Conservation (phyloP, 1,139 yeast genomes). For the Kodamaea alishanica region DNA sequence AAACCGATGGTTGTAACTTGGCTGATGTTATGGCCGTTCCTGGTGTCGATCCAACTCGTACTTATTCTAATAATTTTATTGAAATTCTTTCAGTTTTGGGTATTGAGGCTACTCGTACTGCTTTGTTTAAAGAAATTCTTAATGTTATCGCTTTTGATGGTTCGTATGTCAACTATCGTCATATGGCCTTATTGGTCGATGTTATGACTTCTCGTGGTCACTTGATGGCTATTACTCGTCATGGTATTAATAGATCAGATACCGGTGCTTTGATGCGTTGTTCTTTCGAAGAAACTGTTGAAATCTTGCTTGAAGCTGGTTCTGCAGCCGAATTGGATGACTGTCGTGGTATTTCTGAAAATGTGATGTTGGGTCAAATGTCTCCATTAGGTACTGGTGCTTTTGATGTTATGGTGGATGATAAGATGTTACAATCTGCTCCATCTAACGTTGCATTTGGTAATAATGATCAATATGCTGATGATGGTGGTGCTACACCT, state of each 20-base stretch:
- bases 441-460: slow-evolving; percentile 51
- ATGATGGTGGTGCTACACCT: slow-evolving; percentile 92
- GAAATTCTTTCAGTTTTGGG: slow-evolving; percentile 94
- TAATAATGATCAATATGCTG: slow-evolving; percentile 27
- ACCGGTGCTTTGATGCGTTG: slow-evolving; percentile 99
- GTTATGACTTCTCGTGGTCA: slow-evolving; percentile 99
- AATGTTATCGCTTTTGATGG: slow-evolving; percentile 99
- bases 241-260: slow-evolving; percentile 97
- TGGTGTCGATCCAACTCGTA: slow-evolving; percentile 87
- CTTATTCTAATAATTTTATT: slow-evolving; percentile 93
- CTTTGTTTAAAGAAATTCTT: slow-evolving; percentile 87
- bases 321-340: slow-evolving; percentile 97
- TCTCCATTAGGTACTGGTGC: slow-evolving; percentile 99
- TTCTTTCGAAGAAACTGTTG: slow-evolving; percentile 98
- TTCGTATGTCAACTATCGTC: slow-evolving; percentile 98
- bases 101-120: slow-evolving; percentile 97
- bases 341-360: slow-evolving; percentile 97
- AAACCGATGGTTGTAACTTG: slow-evolving; percentile 96
- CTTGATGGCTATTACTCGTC: slow-evolving; percentile 98
- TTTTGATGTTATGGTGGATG: slow-evolving; percentile 93
- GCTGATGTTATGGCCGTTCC: slow-evolving; percentile 94
- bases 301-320: slow-evolving; percentile 95
- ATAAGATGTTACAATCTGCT: slow-evolving; percentile 70
- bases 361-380: slow-evolving; percentile 95
- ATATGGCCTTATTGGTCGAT: slow-evolving; percentile 94